Percentiles rank a stretch among this genome's conserved stretches.
These are phyloP conservation scores for Garcia nutans DNA, from an alignment of 345 rosid species.

Conservation along the genomic window DNA sequence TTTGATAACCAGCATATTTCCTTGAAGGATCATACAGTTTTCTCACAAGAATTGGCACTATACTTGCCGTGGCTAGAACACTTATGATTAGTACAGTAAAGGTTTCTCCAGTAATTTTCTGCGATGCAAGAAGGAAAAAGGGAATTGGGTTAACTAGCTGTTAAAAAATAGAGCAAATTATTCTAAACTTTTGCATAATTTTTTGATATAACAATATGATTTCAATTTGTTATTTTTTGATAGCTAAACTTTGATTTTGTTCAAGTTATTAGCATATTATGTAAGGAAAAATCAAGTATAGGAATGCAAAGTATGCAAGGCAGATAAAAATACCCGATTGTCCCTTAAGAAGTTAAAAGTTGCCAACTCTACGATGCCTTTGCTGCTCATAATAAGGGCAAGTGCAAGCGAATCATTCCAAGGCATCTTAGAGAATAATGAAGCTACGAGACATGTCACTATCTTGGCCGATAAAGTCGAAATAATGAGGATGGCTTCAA, in stretches of 20 bases:
- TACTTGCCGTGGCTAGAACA: constrained; percentile 17
- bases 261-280: too few relatives aligned
- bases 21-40: constrained; percentile 41
- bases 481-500: neutral
- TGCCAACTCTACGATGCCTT: constrained; percentile 28
- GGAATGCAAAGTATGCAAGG: too few relatives aligned
- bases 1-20: constrained; percentile 30
- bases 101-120: neutral
- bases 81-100: neutral
- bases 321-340: constrained; percentile 2
- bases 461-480: neutral
- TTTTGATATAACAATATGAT: too few relatives aligned
- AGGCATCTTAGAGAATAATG: constrained; percentile 21
- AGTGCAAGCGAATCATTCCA: constrained; percentile 15
- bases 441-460: neutral
- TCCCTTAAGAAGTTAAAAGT: neutral
- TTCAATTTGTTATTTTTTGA: too few relatives aligned
- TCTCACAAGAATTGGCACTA: constrained; percentile 32
- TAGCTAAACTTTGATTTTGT: too few relatives aligned
- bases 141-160: neutral
- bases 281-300: too few relatives aligned
- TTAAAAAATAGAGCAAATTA: too few relatives aligned
- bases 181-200: too few relatives aligned
- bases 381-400: constrained; percentile 7
- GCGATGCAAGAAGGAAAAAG: neutral